Evolutionary conservation across 805 yeast genomes (phyloP), one percentile per base, ranked within the genome.

Genomic region (Candida namnaoensis): DNA sequence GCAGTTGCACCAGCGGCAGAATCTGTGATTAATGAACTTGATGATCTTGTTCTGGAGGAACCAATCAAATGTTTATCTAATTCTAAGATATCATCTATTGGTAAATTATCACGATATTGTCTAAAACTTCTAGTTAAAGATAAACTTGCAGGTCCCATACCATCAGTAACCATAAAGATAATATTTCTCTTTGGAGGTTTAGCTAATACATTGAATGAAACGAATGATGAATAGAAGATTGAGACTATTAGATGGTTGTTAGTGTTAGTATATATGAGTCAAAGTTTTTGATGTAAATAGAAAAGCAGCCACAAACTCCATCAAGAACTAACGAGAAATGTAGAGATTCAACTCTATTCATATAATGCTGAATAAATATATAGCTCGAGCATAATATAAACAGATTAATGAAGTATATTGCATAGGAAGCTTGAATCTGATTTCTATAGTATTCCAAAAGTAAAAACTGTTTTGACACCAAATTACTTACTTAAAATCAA

Each of bases 1-100:
- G 95, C 96, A 12, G 96, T 88, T 13, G 96, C 98, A 13, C 96
- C 97, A 2, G 98, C 98, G 10, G 98, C 98, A 27, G 95, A 85
- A 59, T 90, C 98, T 0, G 98, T 90, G 45, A 90, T 76, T 52
- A 85, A 67, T 1, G 95, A 83, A 47, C 71, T 68, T 25, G 78
- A 76, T 14, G 95, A 84, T 46, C 88, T 71, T 0, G 98, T 90
- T 50, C 97, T 73, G 8, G 95, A 83, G 24, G 84, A 72, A 26
- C 98, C 98, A 40, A 88, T 73, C 38, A 88, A 63, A 56, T 80
- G 76, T 44, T 73, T 66, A 60, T 88, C 96, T 27, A 88, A 53
- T 9, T 66, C 60, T 47, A 87, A 67, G 15, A 75, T 61, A 50
- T 81, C 82, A 48, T 76, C 74, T 36, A 71, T 61, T 4, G 73